These are phyloP conservation scores for Beauveria bassiana DNA, from an alignment of 2,329 filamentous ascomycete genomes.

Conservation along the genomic window DNA sequence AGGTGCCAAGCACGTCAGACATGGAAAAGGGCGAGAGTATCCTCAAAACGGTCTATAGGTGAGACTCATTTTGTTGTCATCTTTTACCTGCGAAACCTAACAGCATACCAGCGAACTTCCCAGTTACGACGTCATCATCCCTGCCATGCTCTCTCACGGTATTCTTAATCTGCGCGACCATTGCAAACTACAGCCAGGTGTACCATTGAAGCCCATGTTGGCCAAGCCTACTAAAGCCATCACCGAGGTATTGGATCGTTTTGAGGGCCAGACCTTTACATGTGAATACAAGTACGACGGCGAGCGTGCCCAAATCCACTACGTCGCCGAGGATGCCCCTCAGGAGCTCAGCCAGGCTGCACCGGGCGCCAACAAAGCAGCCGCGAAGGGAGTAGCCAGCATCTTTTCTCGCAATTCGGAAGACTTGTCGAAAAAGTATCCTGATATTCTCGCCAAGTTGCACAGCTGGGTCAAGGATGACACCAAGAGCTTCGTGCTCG, in stretches of 20 bases:
- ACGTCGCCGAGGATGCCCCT: constrained; percentile 73
- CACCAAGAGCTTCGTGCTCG: constrained; percentile 93
- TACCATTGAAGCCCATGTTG: constrained; percentile 96
- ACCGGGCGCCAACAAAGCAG: constrained; percentile 54
- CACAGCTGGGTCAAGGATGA: constrained; percentile 81
- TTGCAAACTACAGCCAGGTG: constrained; percentile 87
- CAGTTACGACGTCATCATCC: constrained; percentile 91
- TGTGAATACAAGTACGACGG: constrained; percentile 99
- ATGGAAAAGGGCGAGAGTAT: constrained; percentile 76
- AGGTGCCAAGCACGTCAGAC: constrained; percentile 64
- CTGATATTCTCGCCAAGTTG: constrained; percentile 84
- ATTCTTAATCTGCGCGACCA: constrained; percentile 74
- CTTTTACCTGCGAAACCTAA: constrained; percentile 23
- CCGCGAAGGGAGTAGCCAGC: constrained; percentile 68
- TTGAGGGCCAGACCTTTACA: constrained; percentile 90
- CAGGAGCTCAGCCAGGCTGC: constrained; percentile 59
- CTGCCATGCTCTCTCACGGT: constrained; percentile 78
- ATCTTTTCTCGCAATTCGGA: constrained; percentile 98
- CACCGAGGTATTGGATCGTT: constrained; percentile 92
- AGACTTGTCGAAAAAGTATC: constrained; percentile 95
- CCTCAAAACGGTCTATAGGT: constrained; percentile 87
- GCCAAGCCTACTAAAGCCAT: constrained; percentile 98
- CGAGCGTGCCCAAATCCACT: constrained; percentile 97
- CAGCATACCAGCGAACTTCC: constrained; percentile 66
- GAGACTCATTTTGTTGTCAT: constrained; percentile 17